Evolutionary conservation across 2,329 filamentous ascomycete genomes (phyloP).

Genomic region (Aureobasidium zeae): DNA sequence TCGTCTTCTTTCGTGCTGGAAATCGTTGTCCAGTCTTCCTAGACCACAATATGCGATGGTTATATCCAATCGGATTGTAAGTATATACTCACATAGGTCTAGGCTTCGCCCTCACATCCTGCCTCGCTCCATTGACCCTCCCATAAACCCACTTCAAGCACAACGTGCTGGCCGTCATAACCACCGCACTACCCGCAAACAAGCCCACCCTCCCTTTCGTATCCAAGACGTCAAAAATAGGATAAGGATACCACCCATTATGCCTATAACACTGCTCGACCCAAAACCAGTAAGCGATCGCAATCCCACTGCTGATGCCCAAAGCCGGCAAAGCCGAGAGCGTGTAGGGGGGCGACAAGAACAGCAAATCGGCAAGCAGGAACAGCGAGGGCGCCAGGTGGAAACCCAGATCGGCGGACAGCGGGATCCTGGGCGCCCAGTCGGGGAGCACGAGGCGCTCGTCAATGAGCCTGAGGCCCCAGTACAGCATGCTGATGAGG

Average conservation of each 20-base stretch:
- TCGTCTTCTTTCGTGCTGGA: background rate
- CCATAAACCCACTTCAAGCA: slow-evolving; percentile 62
- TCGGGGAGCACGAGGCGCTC: slow-evolving; percentile 46
- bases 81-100: background rate
- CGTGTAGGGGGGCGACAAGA: slow-evolving; percentile 65
- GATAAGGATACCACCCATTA: slow-evolving; percentile 76
- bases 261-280: slow-evolving; percentile 60
- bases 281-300: slow-evolving; percentile 67
- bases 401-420: slow-evolving; percentile 53
- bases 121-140: slow-evolving; percentile 48
- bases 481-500: slow-evolving; percentile 63
- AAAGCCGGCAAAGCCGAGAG: slow-evolving; percentile 52
- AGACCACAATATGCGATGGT: too few species aligned
- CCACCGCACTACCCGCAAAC: slow-evolving; percentile 51
- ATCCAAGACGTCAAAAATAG: slow-evolving; percentile 62
- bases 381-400: slow-evolving; percentile 58
- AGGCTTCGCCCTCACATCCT: slow-evolving; percentile 17
- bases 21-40: too few species aligned
- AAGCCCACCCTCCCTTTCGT: slow-evolving; percentile 57
- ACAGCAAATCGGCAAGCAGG: slow-evolving; percentile 54
- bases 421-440: slow-evolving; percentile 31
- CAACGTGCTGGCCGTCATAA: slow-evolving; percentile 64
- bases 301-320: slow-evolving; percentile 48
- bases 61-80: too few species aligned
- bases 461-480: slow-evolving; percentile 50